Conservation (phyloP, 1,284 basidiomycete genomes). For the Naganishia liquefaciens region DNA sequence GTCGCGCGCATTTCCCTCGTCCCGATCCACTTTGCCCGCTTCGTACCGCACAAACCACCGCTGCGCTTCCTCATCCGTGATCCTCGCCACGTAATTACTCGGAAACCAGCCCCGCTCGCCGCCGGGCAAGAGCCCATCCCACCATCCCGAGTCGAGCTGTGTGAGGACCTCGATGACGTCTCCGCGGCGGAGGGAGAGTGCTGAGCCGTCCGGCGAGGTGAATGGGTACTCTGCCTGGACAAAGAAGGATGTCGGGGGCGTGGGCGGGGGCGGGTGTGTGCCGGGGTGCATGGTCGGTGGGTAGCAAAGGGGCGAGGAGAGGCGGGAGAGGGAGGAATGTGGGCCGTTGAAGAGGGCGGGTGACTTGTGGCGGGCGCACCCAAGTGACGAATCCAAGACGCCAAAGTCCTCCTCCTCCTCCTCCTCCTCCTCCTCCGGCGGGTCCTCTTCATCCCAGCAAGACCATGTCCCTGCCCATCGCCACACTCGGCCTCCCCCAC, state of each 20-base stretch:
- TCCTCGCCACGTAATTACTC: constrained; percentile 84
- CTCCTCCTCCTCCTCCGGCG: background rate
- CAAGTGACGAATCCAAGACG: background rate
- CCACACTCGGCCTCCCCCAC: constrained; percentile 13
- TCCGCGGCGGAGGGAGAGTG: constrained; percentile 79
- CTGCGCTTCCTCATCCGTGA: constrained; percentile 78
- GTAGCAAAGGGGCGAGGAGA: background rate
- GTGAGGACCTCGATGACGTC: constrained; percentile 94
- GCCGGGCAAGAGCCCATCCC: constrained; percentile 89
- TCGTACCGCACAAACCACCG: constrained; percentile 55
- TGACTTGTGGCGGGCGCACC: background rate
- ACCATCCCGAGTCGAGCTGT: constrained; percentile 92
- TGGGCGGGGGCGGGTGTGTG: background rate
- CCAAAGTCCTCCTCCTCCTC: too few species aligned
- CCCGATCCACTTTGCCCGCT: constrained; percentile 14
- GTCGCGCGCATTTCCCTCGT: constrained; percentile 4
- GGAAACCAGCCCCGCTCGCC: constrained; percentile 92
- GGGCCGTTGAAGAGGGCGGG: too few species aligned
- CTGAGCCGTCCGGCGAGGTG: constrained; percentile 78
- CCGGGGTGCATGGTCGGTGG: background rate
- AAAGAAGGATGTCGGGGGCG: constrained; percentile 59
- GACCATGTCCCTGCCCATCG: constrained; percentile 1
- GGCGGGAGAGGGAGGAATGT: too few species aligned
- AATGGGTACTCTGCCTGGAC: constrained; percentile 94
- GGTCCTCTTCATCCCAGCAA: background rate